Base-by-base conservation (phyloP, 495 filamentous ascomycete genomes). In the Penicillium herquei region DNA sequence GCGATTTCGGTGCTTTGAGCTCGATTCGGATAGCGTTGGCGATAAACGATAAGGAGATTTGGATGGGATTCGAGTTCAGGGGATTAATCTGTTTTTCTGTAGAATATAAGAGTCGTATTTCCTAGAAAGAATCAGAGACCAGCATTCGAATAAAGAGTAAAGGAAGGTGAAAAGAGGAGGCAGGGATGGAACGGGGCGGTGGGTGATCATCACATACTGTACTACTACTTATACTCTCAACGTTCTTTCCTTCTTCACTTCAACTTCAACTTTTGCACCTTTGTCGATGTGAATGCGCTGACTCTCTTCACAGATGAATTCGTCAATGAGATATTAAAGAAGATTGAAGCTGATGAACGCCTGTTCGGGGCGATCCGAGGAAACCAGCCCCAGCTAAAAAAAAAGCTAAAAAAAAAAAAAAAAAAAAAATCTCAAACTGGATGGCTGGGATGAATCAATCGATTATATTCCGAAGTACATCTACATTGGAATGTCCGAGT, bases 181-280 rank as follows among this genome's bases (percentile, higher is more conserved):
- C 51, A 63, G 60, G 58, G 62, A 61, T 57, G 39, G 32, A 52
- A 49, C 46, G 44, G 44, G 55, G 58, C 58, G 58, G 58, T 56
- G 54, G 51, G 48, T 45, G 49, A 50, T 56, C 49, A 55, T 62
- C 49, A 39, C 14, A 48, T 35, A 49, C 46, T 17, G 21, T 46
- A 7, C 21, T 26, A 26, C 21, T 26, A 26, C 21, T 26, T 26
- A 26, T 26, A 26, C 21, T 26, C 21, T 26, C 21, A 26, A 26
- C 21, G 21, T 26, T 26, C 2, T 14, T 14, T 46, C 11, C 13
- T 14, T 13, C 18, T 13, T 31, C 18, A 13, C 43, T 30, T 46
- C 16, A 10, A 17, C 11, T 45, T 45, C 17, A 9, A 18, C 26
- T 30, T 30, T 26, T 26, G 21, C 21, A 26, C 1, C 21, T 26